phyloP scores from a whole-genome alignment of 805 yeast genomes.

The Wickerhamomyces silvicola region DNA sequence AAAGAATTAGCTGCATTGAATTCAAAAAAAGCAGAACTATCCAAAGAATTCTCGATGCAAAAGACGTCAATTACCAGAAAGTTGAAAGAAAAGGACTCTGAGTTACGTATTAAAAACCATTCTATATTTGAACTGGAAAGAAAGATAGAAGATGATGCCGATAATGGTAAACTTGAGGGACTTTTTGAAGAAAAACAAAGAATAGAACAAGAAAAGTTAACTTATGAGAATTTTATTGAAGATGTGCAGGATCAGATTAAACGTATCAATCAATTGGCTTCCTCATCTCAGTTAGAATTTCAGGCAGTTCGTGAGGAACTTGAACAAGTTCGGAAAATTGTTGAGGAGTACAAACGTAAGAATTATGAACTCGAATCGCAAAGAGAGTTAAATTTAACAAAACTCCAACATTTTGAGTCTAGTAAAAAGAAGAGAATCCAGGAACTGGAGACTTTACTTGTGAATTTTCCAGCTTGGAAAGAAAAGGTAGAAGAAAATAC shows the following conservation, averaged over 20 bases:
- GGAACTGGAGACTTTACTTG: slow-evolving; percentile 16
- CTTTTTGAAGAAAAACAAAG: slow-evolving; percentile 7
- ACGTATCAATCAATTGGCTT: slow-evolving; percentile 12
- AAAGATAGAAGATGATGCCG: slow-evolving; percentile 38
- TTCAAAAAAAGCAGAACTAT: slow-evolving; percentile 9
- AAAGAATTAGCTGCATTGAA: slow-evolving; percentile 14
- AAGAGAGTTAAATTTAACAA: slow-evolving; percentile 8
- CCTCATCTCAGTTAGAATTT: slow-evolving; percentile 14
- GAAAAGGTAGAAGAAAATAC: slow-evolving; percentile 8
- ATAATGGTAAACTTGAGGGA: slow-evolving; percentile 34
- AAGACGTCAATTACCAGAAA: too few species aligned
- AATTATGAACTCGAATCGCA: slow-evolving; percentile 7
- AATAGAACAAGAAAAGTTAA: not conserved
- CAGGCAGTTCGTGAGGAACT: slow-evolving; percentile 10
- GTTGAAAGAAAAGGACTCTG: slow-evolving; percentile 1
- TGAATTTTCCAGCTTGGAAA: slow-evolving; percentile 16
- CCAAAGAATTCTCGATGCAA: too few species aligned
- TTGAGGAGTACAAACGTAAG: slow-evolving; percentile 5
- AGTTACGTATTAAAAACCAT: slow-evolving; percentile 8
- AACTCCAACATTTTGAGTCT: slow-evolving; percentile 10
- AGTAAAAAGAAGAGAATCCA: slow-evolving; percentile 13
- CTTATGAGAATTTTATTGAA: slow-evolving; percentile 18
- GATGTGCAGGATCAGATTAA: slow-evolving; percentile 20
- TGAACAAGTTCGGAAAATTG: slow-evolving; percentile 23
- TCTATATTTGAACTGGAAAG: slow-evolving; percentile 29